Conservation (phyloP, 306 rosid genomes). For the Leucaena leucocephala region DNA sequence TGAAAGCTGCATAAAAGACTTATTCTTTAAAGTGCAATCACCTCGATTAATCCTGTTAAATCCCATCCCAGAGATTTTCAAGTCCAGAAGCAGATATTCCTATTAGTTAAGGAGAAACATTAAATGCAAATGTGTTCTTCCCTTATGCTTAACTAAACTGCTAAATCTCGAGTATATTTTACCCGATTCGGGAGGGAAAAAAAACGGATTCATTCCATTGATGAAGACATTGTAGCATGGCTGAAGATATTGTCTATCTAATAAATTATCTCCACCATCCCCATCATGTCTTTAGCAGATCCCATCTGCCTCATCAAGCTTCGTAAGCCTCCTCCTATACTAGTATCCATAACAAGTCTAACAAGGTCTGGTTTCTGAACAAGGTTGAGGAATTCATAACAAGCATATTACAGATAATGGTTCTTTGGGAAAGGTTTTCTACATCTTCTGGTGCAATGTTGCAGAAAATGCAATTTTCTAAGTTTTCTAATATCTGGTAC, state of each 20-base stretch:
- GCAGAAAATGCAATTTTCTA: background rate
- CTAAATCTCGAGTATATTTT: background rate
- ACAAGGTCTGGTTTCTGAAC: constrained; percentile 67
- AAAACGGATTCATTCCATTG: background rate
- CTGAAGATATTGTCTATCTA: no score
- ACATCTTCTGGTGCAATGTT: background rate
- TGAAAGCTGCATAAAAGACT: background rate
- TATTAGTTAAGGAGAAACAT: no score
- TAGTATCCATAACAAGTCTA: no score
- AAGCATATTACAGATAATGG: background rate
- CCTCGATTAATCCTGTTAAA: no score
- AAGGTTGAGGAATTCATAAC: no score
- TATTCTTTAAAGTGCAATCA: no score
- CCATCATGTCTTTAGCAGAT: background rate
- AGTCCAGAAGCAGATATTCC: no score
- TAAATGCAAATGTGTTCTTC: no score
- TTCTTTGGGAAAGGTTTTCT: background rate
- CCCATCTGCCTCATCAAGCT: constrained; percentile 66
- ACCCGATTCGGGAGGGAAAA: no score
- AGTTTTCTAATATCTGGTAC: background rate
- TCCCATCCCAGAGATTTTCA: no score
- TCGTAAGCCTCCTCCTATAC: constrained; percentile 50
- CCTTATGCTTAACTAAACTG: no score
- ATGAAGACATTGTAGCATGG: background rate
- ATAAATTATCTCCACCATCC: no score